These are phyloP conservation scores for Akanthomyces uredinophilus DNA, from an alignment of 2,329 filamentous ascomycete species.

Conservation along the genomic window DNA sequence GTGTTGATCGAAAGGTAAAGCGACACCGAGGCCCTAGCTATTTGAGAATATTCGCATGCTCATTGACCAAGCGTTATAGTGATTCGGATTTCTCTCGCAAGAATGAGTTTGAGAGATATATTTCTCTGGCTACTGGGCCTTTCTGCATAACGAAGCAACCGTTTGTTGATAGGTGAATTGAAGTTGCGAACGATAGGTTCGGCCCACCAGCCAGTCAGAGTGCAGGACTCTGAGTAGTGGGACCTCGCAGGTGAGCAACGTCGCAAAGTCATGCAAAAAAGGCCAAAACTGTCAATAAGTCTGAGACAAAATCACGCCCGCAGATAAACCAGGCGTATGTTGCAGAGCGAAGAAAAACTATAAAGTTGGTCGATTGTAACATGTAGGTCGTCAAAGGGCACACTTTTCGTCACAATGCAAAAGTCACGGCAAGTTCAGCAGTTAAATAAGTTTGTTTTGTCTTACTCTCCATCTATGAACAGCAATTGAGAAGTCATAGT, in stretches of 20 bases:
- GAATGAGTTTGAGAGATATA: background rate
- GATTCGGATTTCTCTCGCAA: background rate
- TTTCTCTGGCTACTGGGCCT: background rate
- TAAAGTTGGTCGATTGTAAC: too few relatives aligned
- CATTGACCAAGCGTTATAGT: background rate
- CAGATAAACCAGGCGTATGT: background rate
- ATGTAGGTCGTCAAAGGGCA: background rate
- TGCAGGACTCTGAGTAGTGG: constrained; percentile 1
- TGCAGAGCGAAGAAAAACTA: background rate
- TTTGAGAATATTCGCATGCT: background rate
- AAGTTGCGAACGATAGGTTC: constrained; percentile 1
- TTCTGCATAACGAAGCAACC: background rate
- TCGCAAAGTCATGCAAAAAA: background rate
- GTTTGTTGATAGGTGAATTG: background rate
- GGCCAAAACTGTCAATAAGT: background rate
- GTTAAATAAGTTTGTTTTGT: constrained; percentile 9
- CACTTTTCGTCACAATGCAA: background rate
- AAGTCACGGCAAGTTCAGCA: background rate
- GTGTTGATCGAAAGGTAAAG: background rate
- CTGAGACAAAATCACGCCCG: background rate
- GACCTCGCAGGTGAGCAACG: background rate
- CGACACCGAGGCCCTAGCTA: background rate
- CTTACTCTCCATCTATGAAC: constrained; percentile 16
- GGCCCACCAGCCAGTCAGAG: background rate
- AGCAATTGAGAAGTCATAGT: background rate